These are phyloP conservation scores for Rubus parviflorus DNA, from an alignment of 306 rosid species.

Conservation along the genomic window DNA sequence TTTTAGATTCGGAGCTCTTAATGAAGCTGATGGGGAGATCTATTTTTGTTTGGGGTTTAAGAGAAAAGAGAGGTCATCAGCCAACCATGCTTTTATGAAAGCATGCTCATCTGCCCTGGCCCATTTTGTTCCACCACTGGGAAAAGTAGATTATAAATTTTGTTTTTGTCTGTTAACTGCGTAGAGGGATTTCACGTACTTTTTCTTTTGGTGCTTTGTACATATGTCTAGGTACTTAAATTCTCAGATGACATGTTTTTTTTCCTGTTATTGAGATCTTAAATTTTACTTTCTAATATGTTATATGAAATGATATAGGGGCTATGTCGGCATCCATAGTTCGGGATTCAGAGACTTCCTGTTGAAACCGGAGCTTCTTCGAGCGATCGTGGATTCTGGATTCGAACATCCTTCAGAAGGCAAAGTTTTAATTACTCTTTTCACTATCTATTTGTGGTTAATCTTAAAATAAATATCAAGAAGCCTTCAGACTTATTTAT, in stretches of 20 bases:
- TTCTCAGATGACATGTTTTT: not conserved
- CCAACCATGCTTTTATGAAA: not conserved
- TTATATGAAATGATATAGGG: conserved; percentile 43
- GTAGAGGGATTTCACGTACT: not conserved
- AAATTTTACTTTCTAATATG: not conserved
- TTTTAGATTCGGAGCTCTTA: not conserved
- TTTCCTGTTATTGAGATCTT: not conserved
- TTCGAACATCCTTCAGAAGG: conserved; percentile 91
- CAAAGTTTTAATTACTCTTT: conserved; percentile 34
- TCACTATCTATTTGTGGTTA: no score
- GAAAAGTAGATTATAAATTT: not conserved
- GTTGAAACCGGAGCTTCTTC: conserved; percentile 83
- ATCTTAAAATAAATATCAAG: not conserved
- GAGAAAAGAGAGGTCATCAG: not conserved
- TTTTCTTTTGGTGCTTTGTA: not conserved
- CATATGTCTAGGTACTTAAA: not conserved
- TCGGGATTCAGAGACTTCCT: conserved; percentile 80
- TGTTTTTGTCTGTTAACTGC: not conserved
- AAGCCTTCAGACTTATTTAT: not conserved
- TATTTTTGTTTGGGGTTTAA: not conserved
- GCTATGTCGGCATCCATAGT: conserved; percentile 81
- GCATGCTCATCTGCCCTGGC: not conserved
- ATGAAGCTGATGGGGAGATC: not conserved
- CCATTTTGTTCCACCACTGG: not conserved
- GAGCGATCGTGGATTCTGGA: conserved; percentile 77